Evolutionary conservation across 306 rosid species (phyloP), one percentile per base, ranked within the genome.

Genomic region (Castanea mollissima): DNA sequence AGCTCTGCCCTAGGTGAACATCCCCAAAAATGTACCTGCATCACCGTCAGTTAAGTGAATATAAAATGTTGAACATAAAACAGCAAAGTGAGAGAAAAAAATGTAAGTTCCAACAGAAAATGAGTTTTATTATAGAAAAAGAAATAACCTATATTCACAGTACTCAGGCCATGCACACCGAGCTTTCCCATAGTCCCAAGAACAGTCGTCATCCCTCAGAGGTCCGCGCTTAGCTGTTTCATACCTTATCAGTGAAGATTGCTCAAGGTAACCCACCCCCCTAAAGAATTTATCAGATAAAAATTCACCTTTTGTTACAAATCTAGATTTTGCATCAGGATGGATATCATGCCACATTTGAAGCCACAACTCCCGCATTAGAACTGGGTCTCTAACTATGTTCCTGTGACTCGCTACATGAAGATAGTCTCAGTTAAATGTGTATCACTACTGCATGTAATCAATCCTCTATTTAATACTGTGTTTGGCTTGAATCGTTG

Each of bases 141-240:
- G 31, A 71, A 79, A 75, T 51, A 68, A 95, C 99, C 99, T 93
- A 78, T 95, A 95, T 91, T 93, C 99, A 85, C 99, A 95, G 84
- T 95, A 87, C 27, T 93, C 98, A 3, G 97, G 71, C 98, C 94
- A 95, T 46, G 98, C 94, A 89, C 99, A 95, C 55, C 99, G 97
- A 80, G 99, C 99, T 84, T 93, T 95, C 63, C 96, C 99, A 82
- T 95, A 95, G 91, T 95, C 99, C 99, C 99, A 95, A 77, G 90
- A 95, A 89, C 99, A 95, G 82, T 95, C 97, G 12, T 91, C 99
- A 25, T 93, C 81, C 84, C 99, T 93, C 83, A 95, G 71, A 78
- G 99, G 99, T 69, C 99, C 99, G 2, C 99, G 98, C 87, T 91
- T 95, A 88, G 88, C 99, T 95, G 93, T 87, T 62, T 59, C 59